Evolutionary conservation across 1,284 basidiomycete species (phyloP), one percentile per base, ranked within the genome.

Genomic region (Boletus nobilissimus): DNA sequence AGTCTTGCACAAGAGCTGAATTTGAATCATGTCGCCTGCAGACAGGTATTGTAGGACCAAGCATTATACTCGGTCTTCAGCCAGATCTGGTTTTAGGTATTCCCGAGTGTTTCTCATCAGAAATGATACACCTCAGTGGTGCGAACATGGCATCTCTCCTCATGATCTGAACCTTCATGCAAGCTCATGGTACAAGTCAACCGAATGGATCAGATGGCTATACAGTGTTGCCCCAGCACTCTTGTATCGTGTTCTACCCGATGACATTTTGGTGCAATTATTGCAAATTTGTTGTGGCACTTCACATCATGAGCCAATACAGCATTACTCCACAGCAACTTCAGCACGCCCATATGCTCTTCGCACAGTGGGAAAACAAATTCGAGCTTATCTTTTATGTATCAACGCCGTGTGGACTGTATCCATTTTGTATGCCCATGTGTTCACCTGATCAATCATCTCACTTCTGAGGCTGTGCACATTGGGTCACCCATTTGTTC

Each of bases 401-500:
- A 77, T 36, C 76, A 77, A 34, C 13, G 57, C 8, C n/a, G 13
- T 1, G n/a, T 24, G 0, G 65, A 77, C 24, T 46, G 22, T 0
- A 75, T 76, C 10, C 62, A 72, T 2, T 77, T 77, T 19, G 16
- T 75, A 3, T 3, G 38, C 0, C 71, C 71, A 0, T 78, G 77
- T 22, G 38, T 78, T 3, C 76, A 77, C 10, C 74, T 78, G 2
- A 54, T n/a, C 2, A 36, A 34, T 29, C 72, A 78, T 29, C 76
- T 77, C n/a, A 67, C 70, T 2, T 11, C 32, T 1, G 29, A 78
- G 6, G 48, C 71, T 1, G 29, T 72, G 1, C 39, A 26, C 9
- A 26, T 78, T 34, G 65, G 75, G 9, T 19, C 67, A 14, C 73
- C 73, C 1, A 81, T 81, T 13, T 81, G 65, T 2, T 77, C 76